Conservation (phyloP, 495 filamentous ascomycete species). For the Cryomyces minteri region DNA sequence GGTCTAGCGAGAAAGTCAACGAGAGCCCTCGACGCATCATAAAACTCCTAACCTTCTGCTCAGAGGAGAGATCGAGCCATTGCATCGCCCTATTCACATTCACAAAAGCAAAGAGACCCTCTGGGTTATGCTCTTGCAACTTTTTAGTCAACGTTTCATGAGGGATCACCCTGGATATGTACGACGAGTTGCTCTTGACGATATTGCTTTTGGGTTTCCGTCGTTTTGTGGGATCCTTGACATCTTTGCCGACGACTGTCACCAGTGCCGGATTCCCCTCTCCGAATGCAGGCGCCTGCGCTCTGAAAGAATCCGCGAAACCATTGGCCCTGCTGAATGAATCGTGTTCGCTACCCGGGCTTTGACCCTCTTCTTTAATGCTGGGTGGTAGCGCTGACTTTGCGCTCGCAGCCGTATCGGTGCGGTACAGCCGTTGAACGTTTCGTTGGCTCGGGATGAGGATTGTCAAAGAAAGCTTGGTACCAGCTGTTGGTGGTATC, state of each 20-base stretch:
- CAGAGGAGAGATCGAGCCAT: constrained; percentile 52
- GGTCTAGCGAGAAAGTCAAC: constrained; percentile 20
- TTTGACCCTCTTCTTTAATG: constrained; percentile 17
- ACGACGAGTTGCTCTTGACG: constrained; percentile 92
- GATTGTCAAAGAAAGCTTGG: constrained; percentile 63
- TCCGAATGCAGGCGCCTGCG: constrained; percentile 54
- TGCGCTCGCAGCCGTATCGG: constrained; percentile 25
- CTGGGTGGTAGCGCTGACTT: constrained; percentile 23
- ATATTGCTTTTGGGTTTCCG: constrained; percentile 95
- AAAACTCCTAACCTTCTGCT: constrained; percentile 28
- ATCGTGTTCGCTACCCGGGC: not conserved
- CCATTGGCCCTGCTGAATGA: not conserved
- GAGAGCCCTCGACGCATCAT: not conserved
- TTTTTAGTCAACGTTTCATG: constrained; percentile 67
- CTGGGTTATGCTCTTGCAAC: constrained; percentile 53
- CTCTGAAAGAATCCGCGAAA: not conserved
- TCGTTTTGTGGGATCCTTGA: constrained; percentile 61
- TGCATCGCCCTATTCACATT: constrained; percentile 91
- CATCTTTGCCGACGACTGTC: constrained; percentile 24
- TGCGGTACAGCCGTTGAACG: constrained; percentile 32
- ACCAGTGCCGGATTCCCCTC: constrained; percentile 61
- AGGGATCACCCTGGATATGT: constrained; percentile 85
- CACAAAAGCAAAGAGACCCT: constrained; percentile 77
- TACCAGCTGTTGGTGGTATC: constrained; percentile 62
- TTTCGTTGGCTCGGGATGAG: constrained; percentile 42